Evolutionary conservation across 2,329 filamentous ascomycete genomes (phyloP).

Genomic region (Zelopaecilomyces penicillatus): DNA sequence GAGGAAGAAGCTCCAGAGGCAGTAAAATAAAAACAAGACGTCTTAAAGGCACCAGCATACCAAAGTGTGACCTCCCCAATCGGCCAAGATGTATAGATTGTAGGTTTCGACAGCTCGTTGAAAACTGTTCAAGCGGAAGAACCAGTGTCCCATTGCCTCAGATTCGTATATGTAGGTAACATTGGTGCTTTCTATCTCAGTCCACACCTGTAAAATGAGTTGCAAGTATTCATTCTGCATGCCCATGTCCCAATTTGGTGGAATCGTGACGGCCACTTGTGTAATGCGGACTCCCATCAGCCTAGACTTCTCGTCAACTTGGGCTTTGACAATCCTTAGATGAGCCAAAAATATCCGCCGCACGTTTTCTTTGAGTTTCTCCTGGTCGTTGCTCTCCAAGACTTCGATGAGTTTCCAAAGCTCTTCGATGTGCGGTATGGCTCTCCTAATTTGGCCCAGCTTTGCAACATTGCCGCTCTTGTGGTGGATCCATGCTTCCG

Average conservation of each 20-base stretch:
- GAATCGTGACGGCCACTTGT: not conserved
- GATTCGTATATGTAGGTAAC: not conserved
- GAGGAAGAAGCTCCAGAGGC: too few relatives aligned
- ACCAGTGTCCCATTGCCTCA: constrained; percentile 1
- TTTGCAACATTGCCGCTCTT: not conserved
- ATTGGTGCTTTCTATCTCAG: not conserved
- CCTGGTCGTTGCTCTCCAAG: not conserved
- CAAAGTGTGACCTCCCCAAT: not conserved
- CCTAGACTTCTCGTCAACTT: too few relatives aligned
- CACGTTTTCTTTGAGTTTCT: not conserved
- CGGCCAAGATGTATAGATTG: not conserved
- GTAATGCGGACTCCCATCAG: not conserved
- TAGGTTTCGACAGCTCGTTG: not conserved
- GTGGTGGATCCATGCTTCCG: not conserved
- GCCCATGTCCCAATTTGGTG: not conserved
- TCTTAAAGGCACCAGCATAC: not conserved
- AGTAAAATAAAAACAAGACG: too few relatives aligned
- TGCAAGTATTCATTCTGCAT: not conserved
- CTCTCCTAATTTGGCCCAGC: not conserved
- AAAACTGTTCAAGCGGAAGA: not conserved
- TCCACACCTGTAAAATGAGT: not conserved
- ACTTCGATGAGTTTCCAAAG: not conserved
- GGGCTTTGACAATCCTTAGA: not conserved
- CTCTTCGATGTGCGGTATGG: not conserved
- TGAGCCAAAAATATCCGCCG: not conserved